Conservation (phyloP, 352 stramenopile genomes). For the Globisporangium cylindrosporum region DNA sequence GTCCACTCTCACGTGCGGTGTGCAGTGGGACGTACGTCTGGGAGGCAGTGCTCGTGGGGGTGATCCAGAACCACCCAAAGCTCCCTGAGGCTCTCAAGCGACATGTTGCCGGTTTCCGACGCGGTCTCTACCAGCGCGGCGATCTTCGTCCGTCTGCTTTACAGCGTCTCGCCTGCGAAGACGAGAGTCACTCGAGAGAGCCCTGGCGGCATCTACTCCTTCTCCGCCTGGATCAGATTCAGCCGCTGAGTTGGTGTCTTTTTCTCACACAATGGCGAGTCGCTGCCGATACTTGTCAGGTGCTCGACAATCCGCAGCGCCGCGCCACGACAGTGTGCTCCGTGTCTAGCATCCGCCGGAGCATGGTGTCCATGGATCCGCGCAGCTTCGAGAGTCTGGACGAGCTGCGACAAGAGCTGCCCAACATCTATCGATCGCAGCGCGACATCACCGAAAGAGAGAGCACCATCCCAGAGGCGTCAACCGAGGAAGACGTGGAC, state of each 20-base stretch:
- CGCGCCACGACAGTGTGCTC: slow-evolving; percentile 26
- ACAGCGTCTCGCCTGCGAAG: background rate
- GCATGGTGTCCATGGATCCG: slow-evolving; percentile 32
- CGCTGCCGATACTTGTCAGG: slow-evolving; percentile 16
- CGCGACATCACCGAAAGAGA: background rate
- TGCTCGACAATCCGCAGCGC: slow-evolving; percentile 2
- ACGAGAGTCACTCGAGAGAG: slow-evolving; percentile 8
- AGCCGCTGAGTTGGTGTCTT: slow-evolving; percentile 44
- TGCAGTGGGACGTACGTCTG: slow-evolving; percentile 26
- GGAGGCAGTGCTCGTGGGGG: slow-evolving; percentile 35
- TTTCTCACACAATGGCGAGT: slow-evolving; percentile 58
- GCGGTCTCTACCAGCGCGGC: slow-evolving; percentile 12
- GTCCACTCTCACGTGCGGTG: background rate
- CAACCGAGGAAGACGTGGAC: slow-evolving; percentile 1
- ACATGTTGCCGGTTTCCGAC: slow-evolving; percentile 21
- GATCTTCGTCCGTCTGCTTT: background rate
- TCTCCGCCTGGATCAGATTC: slow-evolving; percentile 32
- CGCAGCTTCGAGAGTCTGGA: slow-evolving; percentile 42
- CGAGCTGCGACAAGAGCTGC: slow-evolving; percentile 40
- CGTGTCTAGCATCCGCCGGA: slow-evolving; percentile 27
- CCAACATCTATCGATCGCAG: slow-evolving; percentile 25
- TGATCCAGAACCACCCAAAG: slow-evolving; percentile 20
- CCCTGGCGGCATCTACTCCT: slow-evolving; percentile 31
- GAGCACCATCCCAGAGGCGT: background rate
- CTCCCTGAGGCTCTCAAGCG: slow-evolving; percentile 31